A percentile compares a stretch with the other conserved stretches of the same genome.
Conservation (phyloP, 441 rosid species). For the Adansonia gregorii region DNA sequence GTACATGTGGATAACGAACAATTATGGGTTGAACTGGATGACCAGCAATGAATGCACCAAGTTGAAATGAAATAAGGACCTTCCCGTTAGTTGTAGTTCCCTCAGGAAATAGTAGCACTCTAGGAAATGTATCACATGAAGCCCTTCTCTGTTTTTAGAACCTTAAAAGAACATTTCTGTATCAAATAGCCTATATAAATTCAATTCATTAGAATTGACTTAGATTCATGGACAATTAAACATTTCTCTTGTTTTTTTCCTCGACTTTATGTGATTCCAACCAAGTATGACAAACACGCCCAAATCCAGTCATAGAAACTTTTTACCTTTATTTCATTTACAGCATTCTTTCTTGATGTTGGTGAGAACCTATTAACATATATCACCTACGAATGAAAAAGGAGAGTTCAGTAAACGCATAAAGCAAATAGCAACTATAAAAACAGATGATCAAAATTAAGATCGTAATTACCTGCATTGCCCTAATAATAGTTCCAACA, state of each 20-base stretch:
- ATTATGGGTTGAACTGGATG: conserved; percentile 84
- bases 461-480: conserved; percentile 76
- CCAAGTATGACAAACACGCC: conserved; percentile 1
- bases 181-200: conserved; percentile 81
- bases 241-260: conserved; percentile 11
- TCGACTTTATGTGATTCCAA: neutral
- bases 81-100: conserved; percentile 96
- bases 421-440: conserved; percentile 9
- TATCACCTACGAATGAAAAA: conserved; percentile 67
- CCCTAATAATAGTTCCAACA: conserved; percentile 97
- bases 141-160: conserved; percentile 98
- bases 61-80: conserved; percentile 86
- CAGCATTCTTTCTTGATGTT: conserved; percentile 86
- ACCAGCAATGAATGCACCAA: conserved; percentile 93
- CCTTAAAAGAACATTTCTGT: conserved; percentile 93
- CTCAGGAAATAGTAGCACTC: conserved; percentile 91
- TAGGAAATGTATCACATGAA: conserved; percentile 75
- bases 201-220: conserved; percentile 31
- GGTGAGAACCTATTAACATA: conserved; percentile 91
- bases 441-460: conserved; percentile 16
- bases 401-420: neutral
- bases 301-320: conserved; percentile 40
- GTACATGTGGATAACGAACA: conserved; percentile 94
- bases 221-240: neutral
- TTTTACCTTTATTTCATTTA: conserved; percentile 90